A percentile compares a stretch with the other conserved stretches of the same genome.
Conservation (phyloP, 2,329 filamentous ascomycete species). For the Cladorrhinum sp. region DNA sequence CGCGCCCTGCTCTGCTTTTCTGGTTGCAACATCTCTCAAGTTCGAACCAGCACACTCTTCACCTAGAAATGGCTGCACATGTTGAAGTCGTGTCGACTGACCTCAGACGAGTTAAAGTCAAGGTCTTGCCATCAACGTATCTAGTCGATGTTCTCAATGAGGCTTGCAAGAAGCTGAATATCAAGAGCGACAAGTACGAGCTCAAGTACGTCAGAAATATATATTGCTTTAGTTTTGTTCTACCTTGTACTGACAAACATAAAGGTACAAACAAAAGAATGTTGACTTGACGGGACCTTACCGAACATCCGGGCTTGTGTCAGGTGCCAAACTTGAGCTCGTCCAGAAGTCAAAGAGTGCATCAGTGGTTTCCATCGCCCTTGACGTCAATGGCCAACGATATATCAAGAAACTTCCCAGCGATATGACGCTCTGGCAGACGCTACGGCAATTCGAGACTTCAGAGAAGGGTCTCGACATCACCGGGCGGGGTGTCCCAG, state of each 20-base stretch:
- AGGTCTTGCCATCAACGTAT: conserved; percentile 77
- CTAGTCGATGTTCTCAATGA: conserved; percentile 83
- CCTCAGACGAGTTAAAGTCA: conserved; percentile 73
- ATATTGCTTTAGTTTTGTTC: neutral
- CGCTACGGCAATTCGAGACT: conserved; percentile 85
- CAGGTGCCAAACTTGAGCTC: conserved; percentile 90
- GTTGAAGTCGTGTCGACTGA: conserved; percentile 84
- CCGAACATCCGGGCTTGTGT: conserved; percentile 74
- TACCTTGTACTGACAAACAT: conserved; percentile 9
- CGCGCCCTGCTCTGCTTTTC: neutral
- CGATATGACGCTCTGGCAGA: conserved; percentile 82
- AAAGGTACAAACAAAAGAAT: conserved; percentile 75
- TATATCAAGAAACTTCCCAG: conserved; percentile 83
- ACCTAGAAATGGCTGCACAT: conserved; percentile 70
- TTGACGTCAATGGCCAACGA: conserved; percentile 71
- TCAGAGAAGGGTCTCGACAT: conserved; percentile 68
- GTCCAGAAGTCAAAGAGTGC: conserved; percentile 83
- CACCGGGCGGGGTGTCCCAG: conserved; percentile 75
- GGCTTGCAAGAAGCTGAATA: conserved; percentile 78
- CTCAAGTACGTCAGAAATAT: conserved; percentile 62
- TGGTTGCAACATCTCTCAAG: neutral
- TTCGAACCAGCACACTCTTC: neutral
- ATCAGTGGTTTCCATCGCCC: conserved; percentile 80
- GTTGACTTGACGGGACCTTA: conserved; percentile 83
- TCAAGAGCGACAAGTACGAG: conserved; percentile 69